Conservation (phyloP, 169 alveolate genomes). For the Miamiensis avidus region DNA sequence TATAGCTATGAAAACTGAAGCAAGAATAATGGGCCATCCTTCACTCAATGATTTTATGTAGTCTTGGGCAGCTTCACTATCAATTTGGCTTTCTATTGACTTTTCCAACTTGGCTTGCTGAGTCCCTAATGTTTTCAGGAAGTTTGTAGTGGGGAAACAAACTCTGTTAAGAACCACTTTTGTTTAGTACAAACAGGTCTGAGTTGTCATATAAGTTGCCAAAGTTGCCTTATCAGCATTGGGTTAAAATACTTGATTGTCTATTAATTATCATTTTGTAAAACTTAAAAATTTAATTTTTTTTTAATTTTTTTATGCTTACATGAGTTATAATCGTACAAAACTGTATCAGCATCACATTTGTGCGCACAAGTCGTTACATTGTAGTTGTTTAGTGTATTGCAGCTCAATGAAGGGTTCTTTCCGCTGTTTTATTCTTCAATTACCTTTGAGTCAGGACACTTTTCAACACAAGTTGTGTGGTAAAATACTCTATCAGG, state of each 20-base stretch:
- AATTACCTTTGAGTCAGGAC: not conserved
- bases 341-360: not conserved
- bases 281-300: too few species aligned
- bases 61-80: constrained; percentile 23
- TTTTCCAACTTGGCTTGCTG: constrained; percentile 18
- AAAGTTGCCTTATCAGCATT: too few species aligned
- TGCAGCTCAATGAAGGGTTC: not conserved
- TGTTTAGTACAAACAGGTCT: not conserved
- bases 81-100: constrained; percentile 29
- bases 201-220: too few species aligned
- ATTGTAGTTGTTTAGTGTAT: too few species aligned
- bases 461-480: not conserved
- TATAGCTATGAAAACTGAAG: constrained; percentile 56
- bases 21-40: constrained; percentile 44
- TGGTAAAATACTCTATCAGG: not conserved
- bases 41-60: not conserved
- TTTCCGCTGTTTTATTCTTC: not conserved
- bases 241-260: too few species aligned
- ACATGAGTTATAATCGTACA: too few species aligned
- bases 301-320: not conserved
- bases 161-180: constrained; percentile 37
- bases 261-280: too few species aligned
- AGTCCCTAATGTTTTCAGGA: constrained; percentile 8
- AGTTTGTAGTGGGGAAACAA: constrained; percentile 36
- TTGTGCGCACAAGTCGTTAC: not conserved